These are phyloP conservation scores for Candida easanensis DNA, from an alignment of 805 yeast species.

Conservation along the genomic window DNA sequence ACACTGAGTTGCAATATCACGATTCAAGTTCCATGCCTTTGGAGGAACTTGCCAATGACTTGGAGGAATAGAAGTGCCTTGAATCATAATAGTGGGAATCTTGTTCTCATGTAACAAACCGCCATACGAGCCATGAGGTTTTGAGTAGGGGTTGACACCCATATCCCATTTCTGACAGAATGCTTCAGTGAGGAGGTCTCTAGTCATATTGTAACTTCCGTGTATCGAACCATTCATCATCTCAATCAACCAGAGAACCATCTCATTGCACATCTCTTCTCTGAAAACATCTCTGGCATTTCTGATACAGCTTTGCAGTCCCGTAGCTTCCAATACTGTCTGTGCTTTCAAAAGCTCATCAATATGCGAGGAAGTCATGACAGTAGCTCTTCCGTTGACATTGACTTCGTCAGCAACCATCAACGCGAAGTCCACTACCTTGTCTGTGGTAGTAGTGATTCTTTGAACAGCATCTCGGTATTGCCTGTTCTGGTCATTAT, in stretches of 20 bases:
- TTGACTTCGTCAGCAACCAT: slow-evolving; percentile 71
- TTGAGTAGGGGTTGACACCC: slow-evolving; percentile 38
- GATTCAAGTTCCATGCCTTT: slow-evolving; percentile 45
- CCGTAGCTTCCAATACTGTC: slow-evolving; percentile 55
- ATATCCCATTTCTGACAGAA: slow-evolving; percentile 60
- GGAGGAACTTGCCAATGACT: slow-evolving; percentile 40
- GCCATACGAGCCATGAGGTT: background rate
- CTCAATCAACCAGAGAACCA: slow-evolving; percentile 62
- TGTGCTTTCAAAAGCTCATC: slow-evolving; percentile 51
- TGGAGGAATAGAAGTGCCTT: background rate
- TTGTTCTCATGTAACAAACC: slow-evolving; percentile 15
- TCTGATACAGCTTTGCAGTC: slow-evolving; percentile 63
- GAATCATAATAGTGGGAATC: slow-evolving; percentile 14
- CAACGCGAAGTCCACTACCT: slow-evolving; percentile 60
- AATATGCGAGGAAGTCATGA: slow-evolving; percentile 54
- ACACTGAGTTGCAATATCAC: slow-evolving; percentile 42
- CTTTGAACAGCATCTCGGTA: slow-evolving; percentile 69
- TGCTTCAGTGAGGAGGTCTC: slow-evolving; percentile 53
- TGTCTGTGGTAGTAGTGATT: slow-evolving; percentile 60
- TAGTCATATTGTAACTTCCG: slow-evolving; percentile 43
- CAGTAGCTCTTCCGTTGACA: slow-evolving; percentile 64
- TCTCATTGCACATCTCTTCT: slow-evolving; percentile 77
- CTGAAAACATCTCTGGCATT: slow-evolving; percentile 68
- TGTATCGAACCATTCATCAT: slow-evolving; percentile 53
- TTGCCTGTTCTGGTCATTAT: slow-evolving; percentile 80